phyloP scores from a whole-genome alignment of 768 basidiomycete species.

The Gautieria morchelliformis region DNA sequence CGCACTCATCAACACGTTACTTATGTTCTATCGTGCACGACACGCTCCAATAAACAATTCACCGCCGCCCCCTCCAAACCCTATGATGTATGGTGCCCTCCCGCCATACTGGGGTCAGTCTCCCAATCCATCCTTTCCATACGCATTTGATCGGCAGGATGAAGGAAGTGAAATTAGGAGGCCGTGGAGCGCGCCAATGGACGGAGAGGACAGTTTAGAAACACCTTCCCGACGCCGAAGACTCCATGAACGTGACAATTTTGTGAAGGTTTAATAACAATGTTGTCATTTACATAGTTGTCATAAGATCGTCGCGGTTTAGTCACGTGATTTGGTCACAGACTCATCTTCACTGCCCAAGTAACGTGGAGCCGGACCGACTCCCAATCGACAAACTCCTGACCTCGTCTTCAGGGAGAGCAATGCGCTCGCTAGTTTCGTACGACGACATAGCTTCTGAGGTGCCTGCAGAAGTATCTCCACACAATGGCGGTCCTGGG shows the following conservation, averaged over 20 bases:
- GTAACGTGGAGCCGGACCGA: no score
- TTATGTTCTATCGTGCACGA: conserved; percentile 67
- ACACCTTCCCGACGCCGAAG: conserved; percentile 3
- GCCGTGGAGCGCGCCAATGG: not conserved
- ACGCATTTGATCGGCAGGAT: not conserved
- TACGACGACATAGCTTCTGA: conserved; percentile 57
- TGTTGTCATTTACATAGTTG: not conserved
- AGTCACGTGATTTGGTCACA: no score
- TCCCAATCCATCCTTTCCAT: not conserved
- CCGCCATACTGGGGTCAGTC: conserved; percentile 3
- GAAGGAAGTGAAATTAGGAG: not conserved
- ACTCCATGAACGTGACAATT: not conserved
- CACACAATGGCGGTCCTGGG: conserved; percentile 14
- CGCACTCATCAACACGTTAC: conserved; percentile 63
- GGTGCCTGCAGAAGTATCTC: conserved; percentile 13
- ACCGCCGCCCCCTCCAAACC: not conserved
- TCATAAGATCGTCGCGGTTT: no score
- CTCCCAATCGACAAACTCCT: no score
- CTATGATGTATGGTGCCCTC: not conserved
- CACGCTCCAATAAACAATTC: conserved; percentile 31
- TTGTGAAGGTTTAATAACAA: not conserved
- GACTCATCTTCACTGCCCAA: no score
- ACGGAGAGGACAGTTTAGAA: not conserved
- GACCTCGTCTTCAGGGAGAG: not conserved
- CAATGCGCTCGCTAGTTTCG: conserved; percentile 40